Base-by-base conservation (phyloP, 169 alveolate species). In the Cryptosporidium parvum region DNA sequence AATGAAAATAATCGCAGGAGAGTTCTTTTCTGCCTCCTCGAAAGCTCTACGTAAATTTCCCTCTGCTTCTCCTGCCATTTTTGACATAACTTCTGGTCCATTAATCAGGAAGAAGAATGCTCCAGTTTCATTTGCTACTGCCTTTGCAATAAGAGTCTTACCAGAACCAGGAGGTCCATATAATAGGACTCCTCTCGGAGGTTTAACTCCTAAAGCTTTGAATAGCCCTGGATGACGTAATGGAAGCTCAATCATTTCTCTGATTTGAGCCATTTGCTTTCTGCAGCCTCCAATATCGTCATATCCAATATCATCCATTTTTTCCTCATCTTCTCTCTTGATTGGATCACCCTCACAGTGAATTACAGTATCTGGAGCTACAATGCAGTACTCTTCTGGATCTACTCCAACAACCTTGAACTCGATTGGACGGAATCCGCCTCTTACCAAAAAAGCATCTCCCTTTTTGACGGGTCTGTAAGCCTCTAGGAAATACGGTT, bases 161-260 rank as follows among this genome's bases (percentile, higher is more conserved):
- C 99, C 99, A 72, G 99, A 96, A 75, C 99, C 99, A 52, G 99
- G 99, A 10, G 99, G 99, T 26, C 99, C 99, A 94, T 97, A 99
- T 53, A 99, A 95, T 58, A 99, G 95, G 31, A 99, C 99, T 9
- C 99, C 99, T 86, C 99, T 96, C 0, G 99, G 99, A 3, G 99
- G 99, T 92, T 98, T 99, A 62, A 99, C 99, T 37, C 99, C 99
- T 42, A 99, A 96, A 6, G 99, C 98, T 93, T 98, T 98, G 95
- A 97, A 98, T 42, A 99, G 93, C 31, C 97, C 97, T n/a, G 99
- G 99, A 84, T 99, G 99, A 72, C 99, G 95, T 53, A 98, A 94
- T 33, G 99, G 99, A 69, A 98, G 93, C 92, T 98, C 99, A 73
- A 98, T 98, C 99, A 98, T 98, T 86, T 97, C 99, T 45, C 99